Conservation (phyloP, 2,329 filamentous ascomycete genomes). For the Phialophora tarda region DNA sequence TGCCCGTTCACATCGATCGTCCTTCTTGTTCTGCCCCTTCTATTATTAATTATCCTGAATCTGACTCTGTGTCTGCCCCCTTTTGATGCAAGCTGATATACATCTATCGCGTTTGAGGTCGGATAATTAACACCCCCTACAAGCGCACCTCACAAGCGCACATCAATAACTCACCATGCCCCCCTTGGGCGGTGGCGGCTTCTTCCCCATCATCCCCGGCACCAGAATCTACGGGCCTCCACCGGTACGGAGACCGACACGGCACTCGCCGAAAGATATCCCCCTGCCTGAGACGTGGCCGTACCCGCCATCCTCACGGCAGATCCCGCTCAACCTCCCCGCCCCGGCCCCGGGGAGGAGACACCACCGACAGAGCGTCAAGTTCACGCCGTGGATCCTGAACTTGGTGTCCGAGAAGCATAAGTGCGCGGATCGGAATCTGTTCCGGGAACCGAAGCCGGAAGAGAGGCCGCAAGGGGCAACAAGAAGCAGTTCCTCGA, state of each 20-base stretch:
- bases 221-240: background rate
- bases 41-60: no score
- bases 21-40: no score
- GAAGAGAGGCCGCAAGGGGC: background rate
- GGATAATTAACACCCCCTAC: no score
- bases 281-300: background rate
- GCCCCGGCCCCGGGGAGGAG: background rate
- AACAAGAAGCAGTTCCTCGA: no score
- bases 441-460: slow-evolving; percentile 13
- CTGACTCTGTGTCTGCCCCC: no score
- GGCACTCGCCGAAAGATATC: background rate
- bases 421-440: slow-evolving; percentile 22
- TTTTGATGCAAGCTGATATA: no score
- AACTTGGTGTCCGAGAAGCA: slow-evolving; percentile 12
- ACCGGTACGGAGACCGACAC: background rate
- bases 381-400: slow-evolving; percentile 28
- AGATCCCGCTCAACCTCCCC: background rate
- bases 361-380: slow-evolving; percentile 3
- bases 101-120: no score
- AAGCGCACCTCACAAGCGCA: no score
- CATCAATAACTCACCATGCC: background rate
- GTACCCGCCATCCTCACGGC: background rate
- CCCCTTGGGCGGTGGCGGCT: background rate
- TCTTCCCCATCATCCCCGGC: slow-evolving; percentile 1
- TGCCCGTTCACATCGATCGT: no score